These are phyloP conservation scores for Phyllosticta ampelicida DNA, from an alignment of 2,329 filamentous ascomycete genomes.

Conservation along the genomic window DNA sequence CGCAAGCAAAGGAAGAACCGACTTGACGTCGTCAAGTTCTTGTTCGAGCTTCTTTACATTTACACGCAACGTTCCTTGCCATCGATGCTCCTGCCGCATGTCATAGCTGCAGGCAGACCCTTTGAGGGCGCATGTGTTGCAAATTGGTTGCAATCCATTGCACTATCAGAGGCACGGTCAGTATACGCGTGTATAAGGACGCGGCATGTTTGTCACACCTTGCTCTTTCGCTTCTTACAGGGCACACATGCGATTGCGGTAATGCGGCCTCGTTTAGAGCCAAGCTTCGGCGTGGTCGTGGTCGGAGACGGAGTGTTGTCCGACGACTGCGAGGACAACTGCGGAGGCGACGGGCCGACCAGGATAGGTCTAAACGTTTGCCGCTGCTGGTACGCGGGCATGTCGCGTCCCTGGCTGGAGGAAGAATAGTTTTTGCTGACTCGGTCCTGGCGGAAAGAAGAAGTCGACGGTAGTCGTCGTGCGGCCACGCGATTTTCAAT, in stretches of 20 bases:
- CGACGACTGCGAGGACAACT: constrained; percentile 9
- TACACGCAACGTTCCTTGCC: constrained; percentile 27
- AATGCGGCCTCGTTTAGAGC: constrained; percentile 15
- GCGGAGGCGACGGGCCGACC: constrained; percentile 10
- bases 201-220: constrained; percentile 17
- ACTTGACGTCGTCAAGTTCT: constrained; percentile 30
- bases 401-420: not conserved
- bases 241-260: constrained; percentile 31
- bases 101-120: constrained; percentile 28
- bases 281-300: constrained; percentile 8
- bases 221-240: constrained; percentile 29
- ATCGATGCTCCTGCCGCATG: constrained; percentile 29
- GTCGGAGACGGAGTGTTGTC: constrained; percentile 10
- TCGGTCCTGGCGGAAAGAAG: not conserved
- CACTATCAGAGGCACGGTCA: constrained; percentile 18
- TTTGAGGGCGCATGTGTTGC: constrained; percentile 29
- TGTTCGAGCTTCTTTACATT: constrained; percentile 27
- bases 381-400: constrained; percentile 10
- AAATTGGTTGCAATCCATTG: constrained; percentile 28
- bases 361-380: constrained; percentile 10
- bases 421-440: not conserved
- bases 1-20: constrained; percentile 24
- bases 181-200: not conserved
- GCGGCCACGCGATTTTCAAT: not conserved
- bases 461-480: constrained; percentile 1